Conservation (phyloP, 306 rosid genomes). For the Cucurbita pepo region DNA sequence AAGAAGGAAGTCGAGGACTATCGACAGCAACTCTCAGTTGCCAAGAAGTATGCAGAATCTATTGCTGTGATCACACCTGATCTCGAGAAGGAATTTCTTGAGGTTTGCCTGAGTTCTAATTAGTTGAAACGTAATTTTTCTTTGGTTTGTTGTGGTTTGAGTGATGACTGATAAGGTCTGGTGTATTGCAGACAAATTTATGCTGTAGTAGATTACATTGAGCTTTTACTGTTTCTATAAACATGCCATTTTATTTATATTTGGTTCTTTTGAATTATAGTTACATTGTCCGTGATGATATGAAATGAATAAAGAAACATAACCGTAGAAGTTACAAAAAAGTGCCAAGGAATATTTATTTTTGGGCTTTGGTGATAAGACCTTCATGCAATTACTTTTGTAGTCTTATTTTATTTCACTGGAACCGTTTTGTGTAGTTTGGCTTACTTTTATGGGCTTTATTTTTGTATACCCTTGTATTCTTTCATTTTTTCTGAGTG, state of each 20-base stretch:
- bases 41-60: slow-evolving; percentile 57
- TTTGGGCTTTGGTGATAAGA: neutral
- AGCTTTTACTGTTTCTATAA: neutral
- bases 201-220: neutral
- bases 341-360: neutral
- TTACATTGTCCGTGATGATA: neutral
- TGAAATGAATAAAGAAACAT: neutral
- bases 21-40: slow-evolving; percentile 34
- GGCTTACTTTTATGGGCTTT: neutral
- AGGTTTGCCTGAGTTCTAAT: slow-evolving; percentile 34
- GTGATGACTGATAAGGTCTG: neutral
- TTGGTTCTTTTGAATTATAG: neutral
- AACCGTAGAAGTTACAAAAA: neutral
- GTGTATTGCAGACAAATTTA: neutral
- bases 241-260: neutral
- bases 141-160: neutral
- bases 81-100: slow-evolving; percentile 62
- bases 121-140: neutral
- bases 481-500: neutral
- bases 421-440: neutral
- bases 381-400: no score
- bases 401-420: no score
- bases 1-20: slow-evolving; percentile 42
- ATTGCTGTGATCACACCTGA: slow-evolving; percentile 57
- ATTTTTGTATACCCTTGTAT: neutral